These are phyloP conservation scores for Clonostachys sp. DNA, from an alignment of 2,329 filamentous ascomycete genomes.

Conservation along the genomic window DNA sequence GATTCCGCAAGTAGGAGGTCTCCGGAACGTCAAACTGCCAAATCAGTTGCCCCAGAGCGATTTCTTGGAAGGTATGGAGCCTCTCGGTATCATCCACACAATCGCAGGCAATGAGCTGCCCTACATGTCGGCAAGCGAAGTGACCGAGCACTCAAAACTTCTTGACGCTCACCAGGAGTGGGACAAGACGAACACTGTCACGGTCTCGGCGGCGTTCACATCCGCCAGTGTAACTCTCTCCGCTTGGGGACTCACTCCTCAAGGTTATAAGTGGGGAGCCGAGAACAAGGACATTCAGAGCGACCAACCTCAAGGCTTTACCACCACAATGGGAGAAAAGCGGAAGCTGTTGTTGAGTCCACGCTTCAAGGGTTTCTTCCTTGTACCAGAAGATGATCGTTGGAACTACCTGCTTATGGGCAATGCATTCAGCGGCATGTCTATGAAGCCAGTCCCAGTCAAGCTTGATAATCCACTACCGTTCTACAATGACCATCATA, in stretches of 20 bases:
- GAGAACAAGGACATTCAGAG: slow-evolving; percentile 92
- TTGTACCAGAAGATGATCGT: slow-evolving; percentile 81
- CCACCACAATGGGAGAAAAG: slow-evolving; percentile 88
- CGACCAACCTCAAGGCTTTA: slow-evolving; percentile 92
- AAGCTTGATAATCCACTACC: slow-evolving; percentile 87
- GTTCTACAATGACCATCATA: slow-evolving; percentile 90
- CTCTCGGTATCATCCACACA: slow-evolving; percentile 92
- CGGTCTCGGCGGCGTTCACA: slow-evolving; percentile 93
- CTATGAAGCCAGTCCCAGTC: slow-evolving; percentile 88
- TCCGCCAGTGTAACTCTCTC: slow-evolving; percentile 93
- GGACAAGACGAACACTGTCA: slow-evolving; percentile 83
- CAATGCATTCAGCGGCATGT: slow-evolving; percentile 76
- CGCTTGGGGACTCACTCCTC: slow-evolving; percentile 87
- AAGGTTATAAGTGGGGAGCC: slow-evolving; percentile 93
- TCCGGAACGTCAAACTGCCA: slow-evolving; percentile 86
- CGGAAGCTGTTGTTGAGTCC: slow-evolving; percentile 90
- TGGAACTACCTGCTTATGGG: slow-evolving; percentile 99
- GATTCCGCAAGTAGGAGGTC: slow-evolving; percentile 92
- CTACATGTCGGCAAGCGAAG: slow-evolving; percentile 94
- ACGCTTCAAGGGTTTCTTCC: slow-evolving; percentile 91
- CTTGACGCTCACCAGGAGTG: slow-evolving; percentile 68
- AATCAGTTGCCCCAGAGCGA: slow-evolving; percentile 90
- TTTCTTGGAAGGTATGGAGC: slow-evolving; percentile 80
- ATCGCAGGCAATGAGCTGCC: slow-evolving; percentile 90
- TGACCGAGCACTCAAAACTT: slow-evolving; percentile 87